Percentiles rank a stretch among this genome's conserved stretches.
Conservation (phyloP, 179 eudicot species). For the Gypsophila paniculata region DNA sequence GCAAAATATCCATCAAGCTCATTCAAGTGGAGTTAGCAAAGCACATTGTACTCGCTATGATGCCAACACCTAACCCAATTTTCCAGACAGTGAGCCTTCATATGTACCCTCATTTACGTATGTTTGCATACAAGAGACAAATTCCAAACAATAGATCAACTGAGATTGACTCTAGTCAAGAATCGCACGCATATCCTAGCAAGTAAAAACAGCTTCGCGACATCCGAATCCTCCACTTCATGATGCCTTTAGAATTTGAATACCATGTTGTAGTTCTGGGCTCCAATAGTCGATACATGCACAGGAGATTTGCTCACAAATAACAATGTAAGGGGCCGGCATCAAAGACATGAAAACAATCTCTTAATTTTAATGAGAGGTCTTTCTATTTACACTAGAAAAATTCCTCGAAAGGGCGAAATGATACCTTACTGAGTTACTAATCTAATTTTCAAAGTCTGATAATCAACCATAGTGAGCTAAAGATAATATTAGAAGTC, state of each 20-base stretch:
- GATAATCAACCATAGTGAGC: background rate
- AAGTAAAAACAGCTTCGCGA: background rate
- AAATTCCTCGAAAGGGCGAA: background rate
- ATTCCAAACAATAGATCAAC: background rate
- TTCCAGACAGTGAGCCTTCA: background rate
- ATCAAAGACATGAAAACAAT: background rate
- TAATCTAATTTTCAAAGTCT: background rate
- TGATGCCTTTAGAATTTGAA: background rate
- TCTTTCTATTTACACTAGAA: background rate
- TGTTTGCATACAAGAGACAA: background rate
- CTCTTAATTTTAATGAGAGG: background rate
- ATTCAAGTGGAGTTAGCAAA: too few relatives aligned
- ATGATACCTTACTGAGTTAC: background rate
- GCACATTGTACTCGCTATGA: too few relatives aligned
- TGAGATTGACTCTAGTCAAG: background rate
- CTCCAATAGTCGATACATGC: background rate
- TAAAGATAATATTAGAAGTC: background rate
- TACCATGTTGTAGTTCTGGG: background rate
- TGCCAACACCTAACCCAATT: too few relatives aligned
- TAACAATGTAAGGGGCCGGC: background rate
- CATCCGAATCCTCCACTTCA: background rate
- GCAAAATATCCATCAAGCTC: too few relatives aligned
- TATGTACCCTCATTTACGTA: background rate
- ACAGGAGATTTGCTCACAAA: background rate
- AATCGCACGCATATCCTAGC: too few relatives aligned